Evolutionary conservation across 2,329 filamentous ascomycete genomes (phyloP).

Genomic region (Magnaporthales sp.): DNA sequence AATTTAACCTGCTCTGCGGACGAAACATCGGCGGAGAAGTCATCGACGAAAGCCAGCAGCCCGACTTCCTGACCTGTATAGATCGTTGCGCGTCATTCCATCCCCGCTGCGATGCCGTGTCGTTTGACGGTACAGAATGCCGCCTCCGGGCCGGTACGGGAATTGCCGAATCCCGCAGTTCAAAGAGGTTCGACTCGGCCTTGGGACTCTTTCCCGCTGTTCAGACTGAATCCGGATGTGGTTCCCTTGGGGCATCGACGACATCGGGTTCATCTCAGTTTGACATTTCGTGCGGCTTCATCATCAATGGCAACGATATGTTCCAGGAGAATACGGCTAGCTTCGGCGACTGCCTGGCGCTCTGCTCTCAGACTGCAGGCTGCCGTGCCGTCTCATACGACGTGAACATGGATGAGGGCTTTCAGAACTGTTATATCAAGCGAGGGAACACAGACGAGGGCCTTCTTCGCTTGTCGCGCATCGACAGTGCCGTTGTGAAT

Average conservation of each 20-base stretch:
- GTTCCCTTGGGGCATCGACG: slow-evolving; percentile 12
- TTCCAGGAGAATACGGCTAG: slow-evolving; percentile 18
- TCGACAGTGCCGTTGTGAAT: slow-evolving; percentile 8
- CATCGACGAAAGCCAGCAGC: slow-evolving; percentile 12
- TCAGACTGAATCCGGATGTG: slow-evolving; percentile 16
- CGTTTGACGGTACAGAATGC: slow-evolving; percentile 18
- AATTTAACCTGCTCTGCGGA: slow-evolving; percentile 19
- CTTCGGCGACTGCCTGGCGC: slow-evolving; percentile 19
- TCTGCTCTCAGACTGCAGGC: slow-evolving; percentile 15
- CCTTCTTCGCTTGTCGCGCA: slow-evolving; percentile 1
- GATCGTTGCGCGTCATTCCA: slow-evolving; percentile 21
- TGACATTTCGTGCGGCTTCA: slow-evolving; percentile 16
- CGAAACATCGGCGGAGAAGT: slow-evolving; percentile 14
- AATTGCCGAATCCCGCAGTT: slow-evolving; percentile 9
- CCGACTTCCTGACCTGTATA: slow-evolving; percentile 16
- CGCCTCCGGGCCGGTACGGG: slow-evolving; percentile 16
- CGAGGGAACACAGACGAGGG: slow-evolving; percentile 6
- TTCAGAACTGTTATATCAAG: slow-evolving; percentile 24
- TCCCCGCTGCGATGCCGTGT: slow-evolving; percentile 18
- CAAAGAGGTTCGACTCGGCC: slow-evolving; percentile 15
- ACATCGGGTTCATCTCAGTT: slow-evolving; percentile 11
- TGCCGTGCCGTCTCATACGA: slow-evolving; percentile 20
- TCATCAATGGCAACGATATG: slow-evolving; percentile 19
- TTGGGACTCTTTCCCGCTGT: slow-evolving; percentile 17
- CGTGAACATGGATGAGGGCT: slow-evolving; percentile 15